Percentiles rank a stretch among this genome's conserved stretches.
phyloP scores from a whole-genome alignment of 495 filamentous ascomycete genomes.

The Aspergillus coremiiformis region DNA sequence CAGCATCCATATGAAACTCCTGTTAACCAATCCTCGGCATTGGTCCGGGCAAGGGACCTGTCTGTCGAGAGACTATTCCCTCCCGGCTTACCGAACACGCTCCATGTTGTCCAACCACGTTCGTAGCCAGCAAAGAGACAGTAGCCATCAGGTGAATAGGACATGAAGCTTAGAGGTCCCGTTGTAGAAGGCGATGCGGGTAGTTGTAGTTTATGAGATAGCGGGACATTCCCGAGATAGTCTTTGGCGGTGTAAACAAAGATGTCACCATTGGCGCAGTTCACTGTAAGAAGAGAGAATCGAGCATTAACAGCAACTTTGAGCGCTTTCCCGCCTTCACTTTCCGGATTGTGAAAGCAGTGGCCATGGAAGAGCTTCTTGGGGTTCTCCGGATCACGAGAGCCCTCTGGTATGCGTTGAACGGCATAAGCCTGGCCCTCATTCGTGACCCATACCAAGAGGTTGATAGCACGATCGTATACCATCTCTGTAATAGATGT shows the following conservation, averaged over 20 bases:
- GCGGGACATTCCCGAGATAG: constrained; percentile 84
- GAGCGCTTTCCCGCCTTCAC: constrained; percentile 51
- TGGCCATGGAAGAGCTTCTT: constrained; percentile 81
- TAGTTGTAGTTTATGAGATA: constrained; percentile 71
- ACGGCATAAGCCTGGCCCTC: constrained; percentile 91
- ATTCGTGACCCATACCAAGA: constrained; percentile 86
- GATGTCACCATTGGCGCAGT: constrained; percentile 72
- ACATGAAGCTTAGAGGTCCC: constrained; percentile 65
- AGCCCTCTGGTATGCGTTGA: constrained; percentile 50
- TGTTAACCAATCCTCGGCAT: constrained; percentile 71
- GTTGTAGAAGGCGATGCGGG: constrained; percentile 56
- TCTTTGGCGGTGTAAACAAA: constrained; percentile 85
- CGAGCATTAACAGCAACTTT: constrained; percentile 84
- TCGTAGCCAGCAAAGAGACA: constrained; percentile 93
- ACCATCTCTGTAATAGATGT: constrained; percentile 76
- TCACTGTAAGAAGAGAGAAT: constrained; percentile 86
- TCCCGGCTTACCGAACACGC: constrained; percentile 87
- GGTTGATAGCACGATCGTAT: constrained; percentile 94
- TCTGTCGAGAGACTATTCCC: constrained; percentile 74
- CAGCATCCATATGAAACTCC: constrained; percentile 71
- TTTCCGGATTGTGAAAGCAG: constrained; percentile 73
- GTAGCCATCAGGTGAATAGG: constrained; percentile 93
- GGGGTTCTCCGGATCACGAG: constrained; percentile 26
- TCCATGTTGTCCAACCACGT: constrained; percentile 91
- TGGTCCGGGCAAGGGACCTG: constrained; percentile 50